phyloP scores from a whole-genome alignment of 768 basidiomycete genomes.

The Tylopilus rubrobrunneus region DNA sequence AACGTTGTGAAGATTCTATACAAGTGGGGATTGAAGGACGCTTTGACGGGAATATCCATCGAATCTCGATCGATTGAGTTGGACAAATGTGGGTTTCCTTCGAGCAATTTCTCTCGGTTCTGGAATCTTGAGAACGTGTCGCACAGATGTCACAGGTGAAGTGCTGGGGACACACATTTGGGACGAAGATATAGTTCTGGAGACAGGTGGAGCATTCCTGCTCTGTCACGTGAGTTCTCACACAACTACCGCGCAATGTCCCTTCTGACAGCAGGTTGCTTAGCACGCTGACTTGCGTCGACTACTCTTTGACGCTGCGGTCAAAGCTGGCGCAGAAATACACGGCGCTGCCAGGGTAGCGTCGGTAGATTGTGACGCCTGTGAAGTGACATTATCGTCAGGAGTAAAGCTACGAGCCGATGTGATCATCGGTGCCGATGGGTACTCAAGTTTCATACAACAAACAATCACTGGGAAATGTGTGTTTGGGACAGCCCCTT shows the following conservation, averaged over 20 bases:
- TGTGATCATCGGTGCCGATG: constrained; percentile 60
- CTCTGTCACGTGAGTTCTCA: constrained; percentile 41
- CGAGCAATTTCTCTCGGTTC: not conserved
- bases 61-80: constrained; percentile 22
- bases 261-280: not conserved
- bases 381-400: constrained; percentile 35
- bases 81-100: constrained; percentile 23
- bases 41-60: constrained; percentile 35
- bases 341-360: constrained; percentile 40
- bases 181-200: constrained; percentile 44
- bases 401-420: constrained; percentile 47
- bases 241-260: not conserved
- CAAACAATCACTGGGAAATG: constrained; percentile 31
- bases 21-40: constrained; percentile 51
- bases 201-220: constrained; percentile 47
- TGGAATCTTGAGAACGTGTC: constrained; percentile 4
- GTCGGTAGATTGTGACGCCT: constrained; percentile 30
- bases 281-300: constrained; percentile 53
- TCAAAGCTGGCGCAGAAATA: constrained; percentile 45
- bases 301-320: constrained; percentile 45
- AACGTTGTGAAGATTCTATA: constrained; percentile 55
- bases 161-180: constrained; percentile 43
- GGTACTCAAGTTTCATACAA: constrained; percentile 42
- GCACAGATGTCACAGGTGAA: constrained; percentile 42
- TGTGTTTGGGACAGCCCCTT: constrained; percentile 25